Evolutionary conservation across 352 stramenopile genomes (phyloP), one percentile per base, ranked within the genome.

Genomic region (Pythium sp.): DNA sequence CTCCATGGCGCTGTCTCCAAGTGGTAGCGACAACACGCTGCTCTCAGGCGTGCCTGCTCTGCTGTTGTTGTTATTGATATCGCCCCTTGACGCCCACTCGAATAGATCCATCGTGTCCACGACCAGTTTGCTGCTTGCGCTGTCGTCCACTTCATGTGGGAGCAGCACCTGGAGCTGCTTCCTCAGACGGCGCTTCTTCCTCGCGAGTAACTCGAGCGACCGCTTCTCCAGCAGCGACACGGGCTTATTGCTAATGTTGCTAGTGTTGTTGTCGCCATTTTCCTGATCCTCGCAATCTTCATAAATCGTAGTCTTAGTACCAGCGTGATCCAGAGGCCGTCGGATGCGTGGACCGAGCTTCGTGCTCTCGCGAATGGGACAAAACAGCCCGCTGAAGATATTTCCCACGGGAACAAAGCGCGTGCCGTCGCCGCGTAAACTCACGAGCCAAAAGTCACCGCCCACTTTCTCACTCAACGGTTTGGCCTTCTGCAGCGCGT

Each of bases 331-430:
- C n/a, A 94, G 68, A 14, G 87, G 87, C 0, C 85, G 80, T 38
- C 77, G 79, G 20, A 92, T 69, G 15, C 77, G 72, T 1, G 83
- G 85, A 20, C 83, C 82, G 12, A 90, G 58, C 32, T 72, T 76
- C 28, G 78, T 82, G 62, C 79, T 89, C 61, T 95, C 86, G 18
- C 87, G 77, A 47, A 97, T 93, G 9, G 88, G 89, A 67, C 88
- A 98, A 68, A 87, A 97, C 15, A 98, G 76, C 0, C 93, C 93
- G 47, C 82, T 97, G 69, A 98, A 98, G 65, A 98, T 96, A 63
- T 98, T 98, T 3, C 93, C 93, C 32, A 98, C 90, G 5, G 80
- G 87, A 18, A 97, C 91, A 38, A 81, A 95, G 34, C 92, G 90
- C 34, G 90, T 96, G 26, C 90, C 89, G 55, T 96, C 84, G 51